phyloP scores from a whole-genome alignment of 306 rosid genomes.

The Coriaria nepalensis region DNA sequence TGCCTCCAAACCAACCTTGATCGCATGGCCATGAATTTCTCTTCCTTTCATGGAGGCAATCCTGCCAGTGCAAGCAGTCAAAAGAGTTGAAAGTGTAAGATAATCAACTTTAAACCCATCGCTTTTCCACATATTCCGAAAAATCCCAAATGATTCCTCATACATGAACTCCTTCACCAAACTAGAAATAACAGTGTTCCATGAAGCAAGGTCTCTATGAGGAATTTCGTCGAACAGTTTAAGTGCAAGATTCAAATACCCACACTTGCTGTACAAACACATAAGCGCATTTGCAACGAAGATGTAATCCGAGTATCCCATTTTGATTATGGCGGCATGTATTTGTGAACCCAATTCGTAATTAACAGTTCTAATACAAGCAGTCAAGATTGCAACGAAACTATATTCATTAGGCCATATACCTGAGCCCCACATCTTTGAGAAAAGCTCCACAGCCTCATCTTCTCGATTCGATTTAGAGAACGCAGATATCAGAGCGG shows the following conservation, averaged over 20 bases:
- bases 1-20: constrained; percentile 51
- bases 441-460: constrained; percentile 51
- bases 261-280: constrained; percentile 44
- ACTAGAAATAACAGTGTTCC: constrained; percentile 54
- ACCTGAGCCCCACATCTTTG: constrained; percentile 37
- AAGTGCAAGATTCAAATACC: constrained; percentile 22
- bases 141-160: constrained; percentile 31
- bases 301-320: constrained; percentile 29
- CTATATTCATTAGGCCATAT: constrained; percentile 53
- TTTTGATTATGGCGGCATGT: constrained; percentile 48
- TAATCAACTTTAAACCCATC: constrained; percentile 28
- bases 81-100: constrained; percentile 52
- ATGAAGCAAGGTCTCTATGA: constrained; percentile 45
- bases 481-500: constrained; percentile 57
- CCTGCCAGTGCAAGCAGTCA: constrained; percentile 41
- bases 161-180: constrained; percentile 32
- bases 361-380: constrained; percentile 32
- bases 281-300: constrained; percentile 60
- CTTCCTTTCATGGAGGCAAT: constrained; percentile 31
- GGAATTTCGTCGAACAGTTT: constrained; percentile 43
- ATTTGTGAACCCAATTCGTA: constrained; percentile 44
- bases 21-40: constrained; percentile 47
- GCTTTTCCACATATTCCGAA: constrained; percentile 28
- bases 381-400: constrained; percentile 65
- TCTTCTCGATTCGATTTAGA: constrained; percentile 41